Percentiles rank a stretch among this genome's conserved stretches.
These are phyloP conservation scores for Rhododendron molle DNA, from an alignment of 148 eudicot species.

Conservation along the genomic window DNA sequence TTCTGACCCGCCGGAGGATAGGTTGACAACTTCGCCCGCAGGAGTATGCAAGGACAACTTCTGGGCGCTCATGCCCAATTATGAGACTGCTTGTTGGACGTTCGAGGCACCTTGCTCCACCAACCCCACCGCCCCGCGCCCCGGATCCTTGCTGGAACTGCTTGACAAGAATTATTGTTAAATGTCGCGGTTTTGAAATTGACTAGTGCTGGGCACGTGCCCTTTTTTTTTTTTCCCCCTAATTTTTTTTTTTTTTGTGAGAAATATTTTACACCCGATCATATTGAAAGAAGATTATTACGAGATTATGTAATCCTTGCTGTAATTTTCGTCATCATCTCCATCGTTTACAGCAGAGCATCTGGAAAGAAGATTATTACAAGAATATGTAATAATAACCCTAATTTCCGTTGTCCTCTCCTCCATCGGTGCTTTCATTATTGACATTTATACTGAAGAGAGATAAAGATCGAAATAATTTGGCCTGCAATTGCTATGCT, in stretches of 20 bases:
- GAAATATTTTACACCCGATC: not conserved
- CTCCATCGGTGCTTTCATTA: not conserved
- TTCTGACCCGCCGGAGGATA: not conserved
- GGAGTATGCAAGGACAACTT: not conserved
- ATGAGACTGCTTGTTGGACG: not conserved
- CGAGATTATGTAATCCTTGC: not conserved
- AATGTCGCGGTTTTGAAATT: not conserved
- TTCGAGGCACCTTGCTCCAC: not conserved
- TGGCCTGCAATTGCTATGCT: not conserved
- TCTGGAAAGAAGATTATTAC: not conserved
- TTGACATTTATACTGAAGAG: not conserved
- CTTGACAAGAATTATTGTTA: not conserved
- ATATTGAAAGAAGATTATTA: not conserved
- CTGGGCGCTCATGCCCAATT: not conserved
- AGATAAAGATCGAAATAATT: not conserved
- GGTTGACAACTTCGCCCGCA: not conserved
- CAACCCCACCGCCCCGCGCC: too few species aligned
- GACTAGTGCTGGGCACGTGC: not conserved
- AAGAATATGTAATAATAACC: not conserved
- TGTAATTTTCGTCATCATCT: not conserved
- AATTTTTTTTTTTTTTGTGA: too few species aligned
- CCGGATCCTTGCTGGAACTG: not conserved
- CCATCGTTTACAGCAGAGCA: not conserved
- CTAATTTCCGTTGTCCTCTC: not conserved
- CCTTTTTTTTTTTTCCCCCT: too few species aligned